Base-by-base conservation (phyloP, 2,329 filamentous ascomycete genomes). In the Mycosphaerella arachidis region DNA sequence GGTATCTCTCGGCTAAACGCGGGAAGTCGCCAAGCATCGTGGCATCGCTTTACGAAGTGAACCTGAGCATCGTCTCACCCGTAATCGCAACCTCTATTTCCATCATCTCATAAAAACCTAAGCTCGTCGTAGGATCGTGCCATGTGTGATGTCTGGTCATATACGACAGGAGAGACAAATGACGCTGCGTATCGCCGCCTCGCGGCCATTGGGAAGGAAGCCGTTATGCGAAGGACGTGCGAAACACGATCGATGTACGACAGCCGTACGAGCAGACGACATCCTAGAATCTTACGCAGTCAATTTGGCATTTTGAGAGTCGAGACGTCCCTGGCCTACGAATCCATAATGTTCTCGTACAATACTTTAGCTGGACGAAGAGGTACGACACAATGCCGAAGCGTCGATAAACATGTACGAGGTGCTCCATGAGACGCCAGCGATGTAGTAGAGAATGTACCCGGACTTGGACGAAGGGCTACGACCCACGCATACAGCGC, bases 361-460 rank as follows among this genome's bases (percentile, higher is more conserved):
- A 46, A 8, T 24, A n/a, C 43, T n/a, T 3, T 46, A n/a, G 16
- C 9, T 8, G 9, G 8, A 50, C 48, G 8, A 16, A 30, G 8
- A 35, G 33, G 33, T 4, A 35, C 33, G 48, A 54, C 33, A 48
- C 4, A 29, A 58, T 53, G 56, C 56, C 56, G n/a, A 58, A 53
- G 37, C 20, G 35, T 1, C 27, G 56, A 16, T 33, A 52, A 35
- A 58, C 56, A 48, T 58, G 56, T 31, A 58, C 56, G 2, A 48
- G 48, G 27, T 58, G 56, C 35, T 58, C 56, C 10, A 53, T 58
- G 56, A 29, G 56, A 37, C 43, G 56, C 31, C 56, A 53, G 20
- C 52, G 45, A 29, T 58, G 56, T 48, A 48, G 53, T 24, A 58
- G 43, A 31, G 27, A 24, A 33, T 58, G 56, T 48, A 53, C 56